Conservation (phyloP, 2,329 filamentous ascomycete genomes). For the Penicillium sp. region DNA sequence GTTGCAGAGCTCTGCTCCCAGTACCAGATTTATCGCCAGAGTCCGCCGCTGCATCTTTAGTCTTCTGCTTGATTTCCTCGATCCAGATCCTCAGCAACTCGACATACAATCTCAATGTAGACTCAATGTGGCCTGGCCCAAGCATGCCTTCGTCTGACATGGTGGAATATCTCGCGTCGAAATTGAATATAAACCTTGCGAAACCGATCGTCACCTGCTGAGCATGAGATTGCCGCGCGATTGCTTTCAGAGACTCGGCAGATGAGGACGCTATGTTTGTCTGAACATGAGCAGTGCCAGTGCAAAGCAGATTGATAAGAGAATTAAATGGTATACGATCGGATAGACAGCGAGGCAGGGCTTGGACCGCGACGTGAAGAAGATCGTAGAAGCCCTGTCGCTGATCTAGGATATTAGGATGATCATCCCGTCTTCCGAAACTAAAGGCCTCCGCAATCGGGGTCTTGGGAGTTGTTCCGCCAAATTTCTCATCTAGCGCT, state of each 20-base stretch:
- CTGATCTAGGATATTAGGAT: slow-evolving; percentile 67
- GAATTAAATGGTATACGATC: slow-evolving; percentile 86
- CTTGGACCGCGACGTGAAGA: slow-evolving; percentile 88
- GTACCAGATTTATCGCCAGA: slow-evolving; percentile 54
- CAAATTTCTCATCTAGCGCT: slow-evolving; percentile 89
- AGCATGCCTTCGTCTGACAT: slow-evolving; percentile 98
- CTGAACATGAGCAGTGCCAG: slow-evolving; percentile 94
- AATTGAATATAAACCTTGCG: slow-evolving; percentile 94
- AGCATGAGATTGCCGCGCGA: slow-evolving; percentile 83
- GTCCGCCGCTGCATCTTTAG: slow-evolving; percentile 60
- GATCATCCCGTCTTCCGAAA: slow-evolving; percentile 76
- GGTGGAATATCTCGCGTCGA: slow-evolving; percentile 91
- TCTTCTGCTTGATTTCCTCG: slow-evolving; percentile 84
- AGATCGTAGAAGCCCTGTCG: slow-evolving; percentile 94
- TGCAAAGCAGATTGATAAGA: slow-evolving; percentile 87
- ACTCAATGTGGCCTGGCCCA: slow-evolving; percentile 87
- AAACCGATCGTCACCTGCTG: slow-evolving; percentile 96
- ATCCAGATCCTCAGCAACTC: slow-evolving; percentile 95
- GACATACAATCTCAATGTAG: slow-evolving; percentile 81
- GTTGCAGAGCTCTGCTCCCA: slow-evolving; percentile 65
- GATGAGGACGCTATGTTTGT: slow-evolving; percentile 86
- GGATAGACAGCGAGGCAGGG: slow-evolving; percentile 81
- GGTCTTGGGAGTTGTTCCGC: slow-evolving; percentile 76
- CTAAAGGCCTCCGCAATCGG: slow-evolving; percentile 91
- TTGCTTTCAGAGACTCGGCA: slow-evolving; percentile 84